Evolutionary conservation across 164 flowering plant genomes (phyloP).

Genomic region (Aristolochia contorta): DNA sequence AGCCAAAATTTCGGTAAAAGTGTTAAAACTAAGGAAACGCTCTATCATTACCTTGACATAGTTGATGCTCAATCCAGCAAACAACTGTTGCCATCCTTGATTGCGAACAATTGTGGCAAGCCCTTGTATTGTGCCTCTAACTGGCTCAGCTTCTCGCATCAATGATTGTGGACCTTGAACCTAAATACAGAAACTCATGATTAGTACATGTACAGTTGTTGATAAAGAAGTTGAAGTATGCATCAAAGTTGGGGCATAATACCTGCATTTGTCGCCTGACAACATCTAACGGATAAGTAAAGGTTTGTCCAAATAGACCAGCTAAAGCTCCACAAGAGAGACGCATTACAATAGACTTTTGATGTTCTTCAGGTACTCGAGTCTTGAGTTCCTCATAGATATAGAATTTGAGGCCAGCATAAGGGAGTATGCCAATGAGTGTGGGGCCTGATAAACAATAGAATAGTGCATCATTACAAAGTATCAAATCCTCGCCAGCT

Average conservation of each 20-base stretch:
- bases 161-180: slow-evolving; percentile 58
- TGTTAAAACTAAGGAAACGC: background rate
- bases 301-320: slow-evolving; percentile 89
- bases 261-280: slow-evolving; percentile 99
- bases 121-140: slow-evolving; percentile 59
- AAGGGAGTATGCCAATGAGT: slow-evolving; percentile 82
- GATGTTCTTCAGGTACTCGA: slow-evolving; percentile 87
- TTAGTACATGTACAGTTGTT: background rate
- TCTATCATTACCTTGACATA: slow-evolving; percentile 65
- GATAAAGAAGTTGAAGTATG: background rate
- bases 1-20: background rate
- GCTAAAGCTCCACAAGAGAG: slow-evolving; percentile 95
- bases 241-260: background rate
- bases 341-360: slow-evolving; percentile 65
- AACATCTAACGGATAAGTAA: slow-evolving; percentile 94
- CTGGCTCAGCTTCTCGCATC: slow-evolving; percentile 24
- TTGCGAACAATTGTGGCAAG: slow-evolving; percentile 47
- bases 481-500: no score
- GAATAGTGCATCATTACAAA: no score
- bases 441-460: slow-evolving; percentile 63
- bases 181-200: slow-evolving; percentile 24
- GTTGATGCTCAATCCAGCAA: slow-evolving; percentile 93
- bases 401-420: slow-evolving; percentile 94
- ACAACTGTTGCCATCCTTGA: slow-evolving; percentile 86
- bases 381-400: slow-evolving; percentile 80